Base-by-base conservation (phyloP, 495 filamentous ascomycete species). In the Hypoxylon rickii region DNA sequence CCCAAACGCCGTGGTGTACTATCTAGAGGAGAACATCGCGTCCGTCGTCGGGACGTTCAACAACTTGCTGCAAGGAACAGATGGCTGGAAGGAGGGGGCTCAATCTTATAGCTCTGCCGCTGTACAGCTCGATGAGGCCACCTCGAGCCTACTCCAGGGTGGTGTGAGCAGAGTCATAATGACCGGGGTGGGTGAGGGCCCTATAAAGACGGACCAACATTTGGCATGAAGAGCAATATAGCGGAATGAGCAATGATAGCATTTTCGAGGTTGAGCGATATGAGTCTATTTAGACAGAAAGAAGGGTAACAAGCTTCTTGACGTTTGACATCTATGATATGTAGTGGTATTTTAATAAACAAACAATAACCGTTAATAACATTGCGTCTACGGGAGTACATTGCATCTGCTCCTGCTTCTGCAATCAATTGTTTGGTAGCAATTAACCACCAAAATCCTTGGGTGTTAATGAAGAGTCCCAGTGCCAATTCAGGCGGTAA, bases 1-100 rank as follows among this genome's bases (percentile, higher is more conserved):
- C 37, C 95, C 94, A 58, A 99, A 99, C 69, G 89, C 89, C 22
- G 94, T 99, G 21, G 85, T 99, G 36, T 99, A 97, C 73, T 97
- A 92, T 58, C 81, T 89, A 22, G 88, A 90, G 72, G 76, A 89
- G 79, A 82, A 92, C 62, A 82, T 85, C 41, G 79, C 75, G 18
- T 68, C 80, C 3, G 87, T 98, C 15, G 76, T 87, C 0, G 91
- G 89, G 3, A 81, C 82, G 1, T 86, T 97, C 69, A 85, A 84
- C 70, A 61, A 58, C 21, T 58, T 77, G 6, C 65, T 88, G 13
- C 73, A 73, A 3, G 72, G 66, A 15, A 70, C 87, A 1, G 76
- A 80, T 37, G 86, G 85, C n/a, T 89, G 86, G 85, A 82, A 84
- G 53, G 67, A 66, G 11, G 51, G 80, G 26, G 68, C 61, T 6